These are phyloP conservation scores for Geranomyces michiganensis DNA, from an alignment of 192 early-diverging fungal genomes.

Conservation along the genomic window DNA sequence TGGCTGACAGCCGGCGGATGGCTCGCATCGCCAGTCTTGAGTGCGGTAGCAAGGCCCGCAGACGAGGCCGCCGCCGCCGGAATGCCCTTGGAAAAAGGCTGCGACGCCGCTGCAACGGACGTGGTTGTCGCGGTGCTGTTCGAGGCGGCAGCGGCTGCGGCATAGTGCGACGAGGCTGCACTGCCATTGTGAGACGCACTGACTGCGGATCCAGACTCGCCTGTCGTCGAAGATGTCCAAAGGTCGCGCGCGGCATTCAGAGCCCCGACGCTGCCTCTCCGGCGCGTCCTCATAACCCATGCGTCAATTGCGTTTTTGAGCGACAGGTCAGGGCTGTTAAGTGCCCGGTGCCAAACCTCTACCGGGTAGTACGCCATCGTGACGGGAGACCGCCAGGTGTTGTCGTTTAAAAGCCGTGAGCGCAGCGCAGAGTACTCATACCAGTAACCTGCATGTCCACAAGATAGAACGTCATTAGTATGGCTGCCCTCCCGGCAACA, in stretches of 20 bases:
- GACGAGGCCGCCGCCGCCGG: neutral
- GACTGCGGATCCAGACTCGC: no score
- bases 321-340: slow-evolving; percentile 15
- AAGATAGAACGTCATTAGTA: neutral
- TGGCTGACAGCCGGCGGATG: slow-evolving; percentile 3
- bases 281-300: slow-evolving; percentile 8
- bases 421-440: slow-evolving; percentile 26
- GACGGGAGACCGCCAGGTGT: slow-evolving; percentile 25
- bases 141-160: no score
- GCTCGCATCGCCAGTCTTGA: no score
- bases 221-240: slow-evolving; percentile 1
- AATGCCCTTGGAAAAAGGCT: neutral
- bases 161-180: no score
- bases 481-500: neutral
- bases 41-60: no score
- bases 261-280: slow-evolving; percentile 17
- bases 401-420: slow-evolving; percentile 18
- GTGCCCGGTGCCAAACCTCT: slow-evolving; percentile 27
- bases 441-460: slow-evolving; percentile 22
- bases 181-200: no score
- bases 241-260: slow-evolving; percentile 21
- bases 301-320: slow-evolving; percentile 23
- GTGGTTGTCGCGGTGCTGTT: neutral
- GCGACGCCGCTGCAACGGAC: neutral
- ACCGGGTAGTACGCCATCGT: slow-evolving; percentile 22